A percentile compares a stretch with the other conserved stretches of the same genome.
Conservation (phyloP, 352 stramenopile species). For the Salisapilia sapeloensis region DNA sequence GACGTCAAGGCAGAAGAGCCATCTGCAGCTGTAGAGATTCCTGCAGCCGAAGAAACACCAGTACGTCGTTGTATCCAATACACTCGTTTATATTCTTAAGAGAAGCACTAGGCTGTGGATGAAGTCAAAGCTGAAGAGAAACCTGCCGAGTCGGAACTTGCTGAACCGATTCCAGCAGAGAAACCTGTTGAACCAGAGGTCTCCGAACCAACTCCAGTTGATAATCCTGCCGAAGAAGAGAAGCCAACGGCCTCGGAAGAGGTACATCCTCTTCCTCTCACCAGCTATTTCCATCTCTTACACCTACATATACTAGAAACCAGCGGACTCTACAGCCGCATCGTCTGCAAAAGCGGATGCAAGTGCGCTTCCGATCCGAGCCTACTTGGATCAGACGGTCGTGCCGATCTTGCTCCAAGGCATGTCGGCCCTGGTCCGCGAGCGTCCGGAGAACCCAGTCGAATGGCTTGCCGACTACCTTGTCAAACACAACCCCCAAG, state of each 20-base stretch:
- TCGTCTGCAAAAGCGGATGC: conserved; percentile 87
- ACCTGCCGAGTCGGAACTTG: conserved; percentile 1
- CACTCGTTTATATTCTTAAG: too few relatives aligned
- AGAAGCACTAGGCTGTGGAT: not conserved
- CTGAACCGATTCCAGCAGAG: conserved; percentile 5
- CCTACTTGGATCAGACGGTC: conserved; percentile 96
- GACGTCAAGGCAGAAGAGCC: conserved; percentile 8
- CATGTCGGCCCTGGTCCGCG: conserved; percentile 96
- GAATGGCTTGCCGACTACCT: conserved; percentile 95
- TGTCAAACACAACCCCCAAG: conserved; percentile 93
- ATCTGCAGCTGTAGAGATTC: conserved; percentile 7
- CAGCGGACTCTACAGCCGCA: too few relatives aligned
- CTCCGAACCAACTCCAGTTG: too few relatives aligned
- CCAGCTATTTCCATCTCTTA: too few relatives aligned
- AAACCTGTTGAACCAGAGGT: conserved; percentile 8
- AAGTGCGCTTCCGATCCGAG: conserved; percentile 89
- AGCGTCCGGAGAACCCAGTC: conserved; percentile 92
- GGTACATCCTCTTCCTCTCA: too few relatives aligned
- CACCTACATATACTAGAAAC: too few relatives aligned
- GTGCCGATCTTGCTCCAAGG: conserved; percentile 97
- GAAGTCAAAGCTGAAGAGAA: conserved; percentile 9
- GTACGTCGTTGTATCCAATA: too few relatives aligned
- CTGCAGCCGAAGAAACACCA: conserved; percentile 10
- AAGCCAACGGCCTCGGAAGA: too few relatives aligned
- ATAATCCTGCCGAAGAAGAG: too few relatives aligned